A percentile compares a stretch with the other conserved stretches of the same genome.
phyloP scores from a whole-genome alignment of 2,329 filamentous ascomycete species.

The Cyclaneusma minus region DNA sequence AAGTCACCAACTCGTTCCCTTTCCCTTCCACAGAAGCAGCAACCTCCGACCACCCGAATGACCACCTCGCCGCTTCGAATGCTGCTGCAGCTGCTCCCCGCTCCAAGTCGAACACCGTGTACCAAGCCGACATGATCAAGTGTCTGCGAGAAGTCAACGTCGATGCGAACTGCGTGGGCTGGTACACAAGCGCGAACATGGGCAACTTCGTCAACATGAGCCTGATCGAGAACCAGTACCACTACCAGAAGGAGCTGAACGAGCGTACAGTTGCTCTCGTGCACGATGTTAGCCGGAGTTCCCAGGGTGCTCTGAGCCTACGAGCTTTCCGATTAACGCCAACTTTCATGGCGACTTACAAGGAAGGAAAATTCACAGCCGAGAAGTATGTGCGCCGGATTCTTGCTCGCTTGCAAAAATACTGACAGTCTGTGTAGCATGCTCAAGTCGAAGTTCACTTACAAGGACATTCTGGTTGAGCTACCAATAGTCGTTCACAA shows the following conservation, averaged over 20 bases:
- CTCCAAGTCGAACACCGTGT: conserved; percentile 74
- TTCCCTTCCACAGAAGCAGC: conserved; percentile 73
- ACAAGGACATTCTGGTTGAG: conserved; percentile 87
- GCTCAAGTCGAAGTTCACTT: conserved; percentile 84
- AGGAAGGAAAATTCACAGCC: conserved; percentile 92
- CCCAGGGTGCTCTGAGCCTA: conserved; percentile 78
- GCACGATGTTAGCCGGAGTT: conserved; percentile 89
- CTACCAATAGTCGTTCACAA: conserved; percentile 85
- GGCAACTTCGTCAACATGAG: conserved; percentile 92
- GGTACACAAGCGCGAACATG: conserved; percentile 98
- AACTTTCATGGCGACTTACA: conserved; percentile 78
- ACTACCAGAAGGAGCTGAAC: conserved; percentile 88
- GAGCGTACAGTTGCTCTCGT: conserved; percentile 78
- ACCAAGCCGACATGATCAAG: conserved; percentile 95
- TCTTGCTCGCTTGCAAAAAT: conserved; percentile 1
- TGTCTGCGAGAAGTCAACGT: conserved; percentile 95
- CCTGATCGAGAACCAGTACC: conserved; percentile 95
- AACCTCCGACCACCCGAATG: conserved; percentile 58
- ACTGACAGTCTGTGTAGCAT: conserved; percentile 37
- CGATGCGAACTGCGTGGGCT: conserved; percentile 93
- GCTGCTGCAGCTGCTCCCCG: conserved; percentile 78
- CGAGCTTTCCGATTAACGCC: conserved; percentile 83
- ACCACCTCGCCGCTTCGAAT: conserved; percentile 46
- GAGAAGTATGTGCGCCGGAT: conserved; percentile 53
- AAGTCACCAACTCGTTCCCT: conserved; percentile 90